Evolutionary conservation across 306 rosid species (phyloP), one percentile per base, ranked within the genome.

Genomic region (Prunus davidiana): DNA sequence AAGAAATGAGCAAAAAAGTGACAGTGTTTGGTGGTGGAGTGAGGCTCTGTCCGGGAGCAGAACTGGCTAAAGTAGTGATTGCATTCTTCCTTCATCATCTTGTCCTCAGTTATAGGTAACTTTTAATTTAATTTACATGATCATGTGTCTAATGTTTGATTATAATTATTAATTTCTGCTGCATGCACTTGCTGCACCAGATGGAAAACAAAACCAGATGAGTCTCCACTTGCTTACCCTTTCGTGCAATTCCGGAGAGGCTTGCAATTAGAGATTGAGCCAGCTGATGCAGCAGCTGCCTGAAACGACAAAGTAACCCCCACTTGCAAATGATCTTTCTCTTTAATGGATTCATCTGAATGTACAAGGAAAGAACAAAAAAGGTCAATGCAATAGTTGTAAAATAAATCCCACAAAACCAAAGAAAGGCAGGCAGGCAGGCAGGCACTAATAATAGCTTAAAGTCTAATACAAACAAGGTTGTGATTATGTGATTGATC

Each of bases 21-120:
- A 81, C 91, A 45, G 84, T 91, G 7, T 90, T 93, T 79, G 93
- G 96, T 58, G 96, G 96, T 76, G 98, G 98, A 41, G 88, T 89
- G 82, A 76, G 93, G 75, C 84, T 93, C 2, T 93, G 98, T 87
- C 98, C 96, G 14, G 98, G 90, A 34, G 80, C 91, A 64, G 97
- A 93, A 68, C 84, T 87, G 8, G 94, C 97, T 60, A 93, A 89
- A 86, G 83, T 93, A 75, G 93, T 89, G 61, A 90, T 81, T 73
- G 84, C 94, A 10, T 82, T 86, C 85, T 89, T 87, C 81, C 91
- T 93, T 71, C 96, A 93, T 83, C 96, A 93, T 87, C 82, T 93
- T 81, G 90, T 93, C 92, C 96, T 86, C 62, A 87, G 84, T 76
- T 90, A 89, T 81, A 87, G 93, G 97, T 90, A 75, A 16, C 28